A percentile compares a stretch with the other conserved stretches of the same genome.
Conservation (phyloP, 331 rosid species). For the Ulmus americana region DNA sequence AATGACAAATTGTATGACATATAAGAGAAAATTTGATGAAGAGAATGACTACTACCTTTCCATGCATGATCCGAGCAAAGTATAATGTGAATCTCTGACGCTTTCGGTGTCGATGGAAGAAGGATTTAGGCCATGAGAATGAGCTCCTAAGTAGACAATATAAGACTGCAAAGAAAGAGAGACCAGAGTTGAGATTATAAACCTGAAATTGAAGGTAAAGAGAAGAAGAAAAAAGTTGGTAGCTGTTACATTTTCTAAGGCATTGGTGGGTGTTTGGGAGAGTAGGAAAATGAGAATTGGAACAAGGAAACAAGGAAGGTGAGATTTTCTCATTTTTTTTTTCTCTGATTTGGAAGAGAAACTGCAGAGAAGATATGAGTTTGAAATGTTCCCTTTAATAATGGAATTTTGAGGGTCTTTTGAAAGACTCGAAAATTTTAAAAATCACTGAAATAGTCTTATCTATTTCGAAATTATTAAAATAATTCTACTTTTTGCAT, state of each 20-base stretch:
- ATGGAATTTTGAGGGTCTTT: too few species aligned
- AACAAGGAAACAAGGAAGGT: constrained; percentile 7
- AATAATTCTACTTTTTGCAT: too few species aligned
- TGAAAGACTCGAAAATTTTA: too few species aligned
- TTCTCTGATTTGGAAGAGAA: neutral
- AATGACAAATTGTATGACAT: neutral
- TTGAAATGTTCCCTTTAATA: neutral
- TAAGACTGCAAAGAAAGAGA: constrained; percentile 33
- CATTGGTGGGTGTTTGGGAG: neutral
- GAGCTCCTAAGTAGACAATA: constrained; percentile 45
- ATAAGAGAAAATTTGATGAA: neutral
- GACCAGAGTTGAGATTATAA: too few species aligned
- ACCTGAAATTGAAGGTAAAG: too few species aligned
- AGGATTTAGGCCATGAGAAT: constrained; percentile 13
- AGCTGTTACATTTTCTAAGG: neutral
- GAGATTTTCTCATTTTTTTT: constrained; percentile 13
- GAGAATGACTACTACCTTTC: constrained; percentile 28
- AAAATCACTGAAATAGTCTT: too few species aligned
- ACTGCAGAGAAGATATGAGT: neutral
- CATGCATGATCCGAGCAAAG: constrained; percentile 23
- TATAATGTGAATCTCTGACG: constrained; percentile 26
- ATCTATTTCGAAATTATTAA: too few species aligned
- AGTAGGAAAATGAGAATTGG: neutral
- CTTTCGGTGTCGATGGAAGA: constrained; percentile 5
- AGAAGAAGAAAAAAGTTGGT: neutral